A percentile compares a stretch with the other conserved stretches of the same genome.
These are phyloP conservation scores for Russula foetens DNA, from an alignment of 768 basidiomycete species.

Conservation along the genomic window DNA sequence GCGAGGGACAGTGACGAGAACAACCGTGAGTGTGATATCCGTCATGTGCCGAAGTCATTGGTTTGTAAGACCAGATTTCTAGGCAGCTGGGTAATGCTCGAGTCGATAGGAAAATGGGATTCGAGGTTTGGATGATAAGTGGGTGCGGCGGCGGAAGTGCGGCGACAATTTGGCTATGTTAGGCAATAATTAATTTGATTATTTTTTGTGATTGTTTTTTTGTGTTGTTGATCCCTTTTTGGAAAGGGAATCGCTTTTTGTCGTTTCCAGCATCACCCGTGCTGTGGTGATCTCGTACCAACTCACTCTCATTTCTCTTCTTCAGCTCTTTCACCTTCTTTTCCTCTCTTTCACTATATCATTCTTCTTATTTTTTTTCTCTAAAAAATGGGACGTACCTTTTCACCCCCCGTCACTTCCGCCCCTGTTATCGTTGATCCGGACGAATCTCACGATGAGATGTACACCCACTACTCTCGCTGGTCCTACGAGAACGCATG, in stretches of 20 bases:
- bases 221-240: too few species aligned
- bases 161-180: background rate
- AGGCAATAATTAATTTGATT: background rate
- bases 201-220: background rate
- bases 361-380: background rate
- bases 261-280: background rate
- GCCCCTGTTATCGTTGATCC: conserved; percentile 13
- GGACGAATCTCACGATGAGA: conserved; percentile 7
- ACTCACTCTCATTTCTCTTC: conserved; percentile 13
- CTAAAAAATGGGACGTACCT: conserved; percentile 19
- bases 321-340: background rate
- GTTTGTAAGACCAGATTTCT: too few species aligned
- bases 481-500: conserved; percentile 21
- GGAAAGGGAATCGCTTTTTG: background rate
- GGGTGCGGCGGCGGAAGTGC: background rate
- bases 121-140: conserved; percentile 31
- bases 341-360: background rate
- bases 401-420: conserved; percentile 3
- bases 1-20: background rate
- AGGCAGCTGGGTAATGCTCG: conserved; percentile 37
- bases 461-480: conserved; percentile 6
- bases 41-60: too few species aligned
- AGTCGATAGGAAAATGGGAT: conserved; percentile 38
- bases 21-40: background rate
- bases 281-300: background rate